Conservation (phyloP, 305 asterid species). For the Fraxinus sp. region DNA sequence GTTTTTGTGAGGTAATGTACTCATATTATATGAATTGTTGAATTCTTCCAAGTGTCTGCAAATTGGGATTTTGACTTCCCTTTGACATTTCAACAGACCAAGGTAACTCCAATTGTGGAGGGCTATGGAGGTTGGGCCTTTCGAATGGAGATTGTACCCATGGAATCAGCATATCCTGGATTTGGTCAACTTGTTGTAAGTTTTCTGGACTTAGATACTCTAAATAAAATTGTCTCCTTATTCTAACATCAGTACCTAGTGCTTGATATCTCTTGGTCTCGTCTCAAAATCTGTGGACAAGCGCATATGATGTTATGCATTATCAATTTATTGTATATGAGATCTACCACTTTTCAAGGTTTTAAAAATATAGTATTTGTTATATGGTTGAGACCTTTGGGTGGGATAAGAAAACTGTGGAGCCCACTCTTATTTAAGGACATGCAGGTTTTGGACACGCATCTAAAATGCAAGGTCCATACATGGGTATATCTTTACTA, state of each 20-base stretch:
- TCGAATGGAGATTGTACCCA: slow-evolving; percentile 91
- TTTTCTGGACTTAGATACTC: slow-evolving; percentile 16
- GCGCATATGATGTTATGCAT: neutral
- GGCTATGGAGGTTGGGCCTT: slow-evolving; percentile 99
- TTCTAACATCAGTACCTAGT: neutral
- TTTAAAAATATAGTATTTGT: neutral
- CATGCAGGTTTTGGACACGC: neutral
- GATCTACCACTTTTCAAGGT: neutral
- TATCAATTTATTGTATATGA: neutral
- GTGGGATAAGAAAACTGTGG: neutral
- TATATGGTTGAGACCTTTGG: neutral
- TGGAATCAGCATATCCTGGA: slow-evolving; percentile 97
- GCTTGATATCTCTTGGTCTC: neutral
- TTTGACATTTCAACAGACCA: slow-evolving; percentile 62
- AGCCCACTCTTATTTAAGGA: neutral
- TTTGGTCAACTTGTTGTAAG: slow-evolving; percentile 91
- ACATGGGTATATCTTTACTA: neutral
- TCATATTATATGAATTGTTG: slow-evolving; percentile 1
- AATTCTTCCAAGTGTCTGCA: slow-evolving; percentile 4
- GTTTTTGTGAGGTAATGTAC: slow-evolving; percentile 81
- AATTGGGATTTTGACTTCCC: slow-evolving; percentile 27
- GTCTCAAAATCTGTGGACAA: neutral
- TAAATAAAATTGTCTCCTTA: neutral
- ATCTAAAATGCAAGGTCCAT: neutral
- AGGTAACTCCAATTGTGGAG: slow-evolving; percentile 97